Percentiles rank a stretch among this genome's conserved stretches.
Evolutionary conservation across 73 alveolate species (phyloP).

Genomic region (Paramecium bursaria): DNA sequence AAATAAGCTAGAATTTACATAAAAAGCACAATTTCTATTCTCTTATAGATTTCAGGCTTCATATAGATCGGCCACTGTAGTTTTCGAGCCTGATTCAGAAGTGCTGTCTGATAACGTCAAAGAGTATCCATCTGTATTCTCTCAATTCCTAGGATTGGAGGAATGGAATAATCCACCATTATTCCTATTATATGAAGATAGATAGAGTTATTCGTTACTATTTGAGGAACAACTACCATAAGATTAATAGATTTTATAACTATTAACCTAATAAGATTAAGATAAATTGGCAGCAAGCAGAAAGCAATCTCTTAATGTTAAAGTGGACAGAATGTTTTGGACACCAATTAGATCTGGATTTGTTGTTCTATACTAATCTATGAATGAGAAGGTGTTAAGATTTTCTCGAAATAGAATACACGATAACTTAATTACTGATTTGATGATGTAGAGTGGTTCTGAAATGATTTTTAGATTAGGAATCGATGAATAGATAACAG

Average conservation of each 20-base stretch:
- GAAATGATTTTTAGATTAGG: slow-evolving; percentile 49
- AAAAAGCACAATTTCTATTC: slow-evolving; percentile 1
- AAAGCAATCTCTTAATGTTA: slow-evolving; percentile 30
- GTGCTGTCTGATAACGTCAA: slow-evolving; percentile 38
- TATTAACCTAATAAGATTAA: slow-evolving; percentile 9
- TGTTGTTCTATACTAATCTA: slow-evolving; percentile 28
- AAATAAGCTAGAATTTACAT: background rate
- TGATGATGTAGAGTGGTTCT: slow-evolving; percentile 41
- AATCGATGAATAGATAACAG: slow-evolving; percentile 32
- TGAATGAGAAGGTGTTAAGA: slow-evolving; percentile 10
- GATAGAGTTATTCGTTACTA: slow-evolving; percentile 30
- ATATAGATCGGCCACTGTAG: slow-evolving; percentile 42
- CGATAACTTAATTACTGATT: background rate
- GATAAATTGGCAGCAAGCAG: background rate
- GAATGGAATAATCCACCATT: slow-evolving; percentile 50
- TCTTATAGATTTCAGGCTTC: slow-evolving; percentile 7
- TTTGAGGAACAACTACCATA: slow-evolving; percentile 40
- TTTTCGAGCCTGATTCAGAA: slow-evolving; percentile 7
- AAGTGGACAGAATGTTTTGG: slow-evolving; percentile 50
- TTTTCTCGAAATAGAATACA: slow-evolving; percentile 12
- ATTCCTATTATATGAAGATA: slow-evolving; percentile 41
- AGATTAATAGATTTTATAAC: slow-evolving; percentile 28
- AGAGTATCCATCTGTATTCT: slow-evolving; percentile 28
- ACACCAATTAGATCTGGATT: slow-evolving; percentile 56
- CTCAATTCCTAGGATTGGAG: slow-evolving; percentile 1